These are phyloP conservation scores for Erodium maritimum DNA, from an alignment of 345 rosid genomes.

Conservation along the genomic window DNA sequence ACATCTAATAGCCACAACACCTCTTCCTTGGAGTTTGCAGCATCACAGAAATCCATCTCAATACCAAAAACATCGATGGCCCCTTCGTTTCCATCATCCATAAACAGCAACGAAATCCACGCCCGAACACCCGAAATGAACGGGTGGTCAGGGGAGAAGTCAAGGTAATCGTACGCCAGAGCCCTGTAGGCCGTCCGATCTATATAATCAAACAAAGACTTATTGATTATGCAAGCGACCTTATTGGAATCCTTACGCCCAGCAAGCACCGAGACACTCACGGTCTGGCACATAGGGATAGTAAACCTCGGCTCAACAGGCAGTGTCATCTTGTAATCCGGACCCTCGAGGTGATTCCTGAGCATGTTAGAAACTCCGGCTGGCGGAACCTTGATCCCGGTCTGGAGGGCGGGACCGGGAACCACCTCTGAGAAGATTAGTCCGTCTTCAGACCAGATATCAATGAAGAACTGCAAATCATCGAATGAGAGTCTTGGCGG, in stretches of 20 bases:
- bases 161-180: slow-evolving; percentile 74
- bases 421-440: slow-evolving; percentile 68
- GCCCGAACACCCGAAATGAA: slow-evolving; percentile 66
- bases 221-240: slow-evolving; percentile 61
- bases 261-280: slow-evolving; percentile 64
- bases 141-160: slow-evolving; percentile 68
- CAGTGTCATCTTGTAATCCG: slow-evolving; percentile 66
- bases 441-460: slow-evolving; percentile 70
- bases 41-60: slow-evolving; percentile 76
- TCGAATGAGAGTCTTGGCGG: slow-evolving; percentile 78
- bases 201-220: slow-evolving; percentile 56
- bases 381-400: slow-evolving; percentile 45
- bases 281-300: slow-evolving; percentile 39
- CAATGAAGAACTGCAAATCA: slow-evolving; percentile 65
- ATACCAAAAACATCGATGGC: slow-evolving; percentile 63
- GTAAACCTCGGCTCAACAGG: slow-evolving; percentile 64
- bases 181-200: slow-evolving; percentile 59
- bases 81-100: slow-evolving; percentile 51
- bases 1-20: slow-evolving; percentile 88
- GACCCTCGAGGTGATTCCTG: slow-evolving; percentile 30
- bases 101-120: slow-evolving; percentile 79
- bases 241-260: slow-evolving; percentile 55
- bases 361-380: slow-evolving; percentile 36
- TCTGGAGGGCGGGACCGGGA: slow-evolving; percentile 44
- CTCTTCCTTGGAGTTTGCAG: slow-evolving; percentile 71